Percentiles rank a stretch among this genome's conserved stretches.
These are phyloP conservation scores for Ganoderma lingzhi DNA, from an alignment of 1,284 basidiomycete genomes.

Conservation along the genomic window DNA sequence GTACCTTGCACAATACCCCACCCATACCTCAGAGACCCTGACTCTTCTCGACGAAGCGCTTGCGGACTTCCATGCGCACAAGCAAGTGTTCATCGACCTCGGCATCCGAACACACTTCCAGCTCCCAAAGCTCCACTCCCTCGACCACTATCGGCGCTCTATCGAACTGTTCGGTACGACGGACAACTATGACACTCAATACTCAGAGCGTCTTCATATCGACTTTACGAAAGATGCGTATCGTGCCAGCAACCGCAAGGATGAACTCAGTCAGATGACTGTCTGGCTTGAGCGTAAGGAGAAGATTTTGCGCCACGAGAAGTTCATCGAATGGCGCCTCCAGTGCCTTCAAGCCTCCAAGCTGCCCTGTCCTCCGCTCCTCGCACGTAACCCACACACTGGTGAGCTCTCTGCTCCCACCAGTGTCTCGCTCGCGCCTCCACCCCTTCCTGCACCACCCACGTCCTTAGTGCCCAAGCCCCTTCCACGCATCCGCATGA, in stretches of 20 bases:
- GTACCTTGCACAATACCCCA: conserved; percentile 36
- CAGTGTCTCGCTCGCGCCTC: too few species aligned
- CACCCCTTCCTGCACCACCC: too few species aligned
- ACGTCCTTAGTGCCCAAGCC: background rate
- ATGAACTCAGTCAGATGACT: conserved; percentile 47
- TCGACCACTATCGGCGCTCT: conserved; percentile 36
- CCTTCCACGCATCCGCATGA: background rate
- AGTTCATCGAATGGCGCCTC: conserved; percentile 13
- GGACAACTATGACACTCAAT: conserved; percentile 41
- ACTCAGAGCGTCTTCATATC: too few species aligned
- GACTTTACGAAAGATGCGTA: too few species aligned
- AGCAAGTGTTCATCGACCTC: conserved; percentile 38
- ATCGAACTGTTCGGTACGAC: conserved; percentile 36
- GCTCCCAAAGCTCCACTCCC: conserved; percentile 42
- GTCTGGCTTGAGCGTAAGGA: conserved; percentile 44
- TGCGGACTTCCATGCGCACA: conserved; percentile 41
- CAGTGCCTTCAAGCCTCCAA: too few species aligned
- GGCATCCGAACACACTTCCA: conserved; percentile 40
- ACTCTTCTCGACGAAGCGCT: conserved; percentile 33
- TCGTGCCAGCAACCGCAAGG: conserved; percentile 42
- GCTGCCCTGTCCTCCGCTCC: too few species aligned
- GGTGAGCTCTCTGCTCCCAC: too few species aligned
- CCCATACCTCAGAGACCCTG: conserved; percentile 39
- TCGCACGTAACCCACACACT: too few species aligned
- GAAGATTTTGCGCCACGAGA: conserved; percentile 18